These are phyloP conservation scores for Plantago elongata DNA, from an alignment of 257 asterid genomes.

Conservation along the genomic window DNA sequence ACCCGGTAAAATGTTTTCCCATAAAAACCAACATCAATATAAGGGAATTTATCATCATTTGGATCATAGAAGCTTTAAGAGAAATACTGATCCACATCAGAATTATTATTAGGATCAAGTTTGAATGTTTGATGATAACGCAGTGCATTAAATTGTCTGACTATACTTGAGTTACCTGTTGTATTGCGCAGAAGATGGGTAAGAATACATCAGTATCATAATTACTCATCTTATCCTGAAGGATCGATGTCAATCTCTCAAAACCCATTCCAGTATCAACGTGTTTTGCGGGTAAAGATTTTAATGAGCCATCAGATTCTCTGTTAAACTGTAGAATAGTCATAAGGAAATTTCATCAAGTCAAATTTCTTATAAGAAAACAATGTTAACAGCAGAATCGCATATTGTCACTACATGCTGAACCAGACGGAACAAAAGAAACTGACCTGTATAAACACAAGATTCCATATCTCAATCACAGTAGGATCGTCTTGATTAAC, in stretches of 20 bases:
- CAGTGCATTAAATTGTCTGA: background rate
- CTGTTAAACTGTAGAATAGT: constrained; percentile 68
- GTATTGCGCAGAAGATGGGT: constrained; percentile 83
- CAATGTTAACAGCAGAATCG: constrained; percentile 4
- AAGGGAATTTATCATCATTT: too few species aligned
- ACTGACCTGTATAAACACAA: constrained; percentile 87
- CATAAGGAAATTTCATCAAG: background rate
- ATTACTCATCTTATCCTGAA: constrained; percentile 96
- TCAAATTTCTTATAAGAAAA: background rate
- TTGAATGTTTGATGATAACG: background rate
- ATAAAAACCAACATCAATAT: too few species aligned
- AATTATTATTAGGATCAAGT: background rate
- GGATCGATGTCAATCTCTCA: constrained; percentile 93
- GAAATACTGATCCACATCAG: too few species aligned
- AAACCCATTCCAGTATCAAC: constrained; percentile 99
- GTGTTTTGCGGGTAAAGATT: constrained; percentile 87
- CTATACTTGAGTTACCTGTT: constrained; percentile 42
- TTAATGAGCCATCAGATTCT: constrained; percentile 82
- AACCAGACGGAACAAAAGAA: constrained; percentile 8
- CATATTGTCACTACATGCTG: background rate
- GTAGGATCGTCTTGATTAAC: constrained; percentile 98
- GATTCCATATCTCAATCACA: constrained; percentile 97
- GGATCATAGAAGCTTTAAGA: too few species aligned
- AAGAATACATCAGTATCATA: constrained; percentile 87
- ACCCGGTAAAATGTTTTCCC: too few species aligned